These are phyloP conservation scores for Ulota crispa DNA, from an alignment of 225 moss, liverwort and hornwort genomes.

Conservation along the genomic window DNA sequence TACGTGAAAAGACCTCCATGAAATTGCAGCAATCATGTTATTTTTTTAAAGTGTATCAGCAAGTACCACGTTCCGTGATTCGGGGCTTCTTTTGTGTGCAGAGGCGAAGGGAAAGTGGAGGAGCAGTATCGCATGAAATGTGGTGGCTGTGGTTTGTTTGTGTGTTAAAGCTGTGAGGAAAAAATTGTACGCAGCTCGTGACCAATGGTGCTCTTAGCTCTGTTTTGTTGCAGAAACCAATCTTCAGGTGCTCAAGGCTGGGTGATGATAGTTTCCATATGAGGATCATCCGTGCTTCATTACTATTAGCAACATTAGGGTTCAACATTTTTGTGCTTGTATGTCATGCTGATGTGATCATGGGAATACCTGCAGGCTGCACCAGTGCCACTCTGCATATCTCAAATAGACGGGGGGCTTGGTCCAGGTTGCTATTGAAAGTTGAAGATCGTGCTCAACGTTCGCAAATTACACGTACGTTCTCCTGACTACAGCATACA, in stretches of 20 bases:
- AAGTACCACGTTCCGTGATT: background rate
- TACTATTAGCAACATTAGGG: background rate
- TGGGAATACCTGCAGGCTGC: slow-evolving; percentile 61
- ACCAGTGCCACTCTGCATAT: slow-evolving; percentile 74
- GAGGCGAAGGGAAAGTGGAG: slow-evolving; percentile 81
- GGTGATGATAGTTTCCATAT: background rate
- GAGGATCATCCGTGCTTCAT: slow-evolving; percentile 41
- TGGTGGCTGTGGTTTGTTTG: slow-evolving; percentile 73
- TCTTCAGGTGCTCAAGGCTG: slow-evolving; percentile 57
- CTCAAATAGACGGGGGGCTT: slow-evolving; percentile 68
- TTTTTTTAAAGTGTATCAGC: background rate
- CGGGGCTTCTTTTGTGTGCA: slow-evolving; percentile 25
- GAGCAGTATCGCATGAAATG: slow-evolving; percentile 90
- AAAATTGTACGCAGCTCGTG: slow-evolving; percentile 69
- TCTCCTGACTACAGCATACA: background rate
- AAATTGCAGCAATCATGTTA: background rate
- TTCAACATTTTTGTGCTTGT: background rate
- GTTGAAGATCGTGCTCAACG: slow-evolving; percentile 80
- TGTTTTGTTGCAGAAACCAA: slow-evolving; percentile 90
- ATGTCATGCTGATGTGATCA: background rate
- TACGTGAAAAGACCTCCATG: background rate
- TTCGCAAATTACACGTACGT: slow-evolving; percentile 62
- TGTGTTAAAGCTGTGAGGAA: slow-evolving; percentile 70
- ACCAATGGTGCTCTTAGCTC: slow-evolving; percentile 86
- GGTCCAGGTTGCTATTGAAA: slow-evolving; percentile 89